These are phyloP conservation scores for Salmacisia buchloeana DNA, from an alignment of 1,284 basidiomycete genomes.

Conservation along the genomic window DNA sequence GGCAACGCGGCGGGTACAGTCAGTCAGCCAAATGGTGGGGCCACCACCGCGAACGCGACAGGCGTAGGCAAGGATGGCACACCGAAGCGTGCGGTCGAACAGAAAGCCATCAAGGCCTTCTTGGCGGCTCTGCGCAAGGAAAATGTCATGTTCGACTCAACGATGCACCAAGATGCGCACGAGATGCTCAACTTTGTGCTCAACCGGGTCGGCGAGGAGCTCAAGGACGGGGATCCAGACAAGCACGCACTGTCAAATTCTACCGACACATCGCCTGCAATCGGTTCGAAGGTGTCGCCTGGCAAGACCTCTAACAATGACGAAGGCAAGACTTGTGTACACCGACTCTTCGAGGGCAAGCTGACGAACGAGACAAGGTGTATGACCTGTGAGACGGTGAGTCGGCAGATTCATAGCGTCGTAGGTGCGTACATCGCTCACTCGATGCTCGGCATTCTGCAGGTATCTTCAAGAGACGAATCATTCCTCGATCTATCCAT, in stretches of 20 bases:
- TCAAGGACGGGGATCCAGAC: slow-evolving; percentile 61
- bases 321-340: slow-evolving; percentile 68
- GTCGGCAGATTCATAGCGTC: too few relatives aligned
- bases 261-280: background rate
- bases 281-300: background rate
- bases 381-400: slow-evolving; percentile 73
- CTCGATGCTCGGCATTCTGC: background rate
- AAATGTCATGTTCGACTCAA: slow-evolving; percentile 43
- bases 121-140: slow-evolving; percentile 34
- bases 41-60: background rate
- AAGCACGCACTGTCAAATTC: background rate
- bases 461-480: slow-evolving; percentile 94
- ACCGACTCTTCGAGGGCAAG: slow-evolving; percentile 84
- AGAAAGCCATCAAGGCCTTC: slow-evolving; percentile 29
- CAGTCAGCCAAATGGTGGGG: too few relatives aligned
- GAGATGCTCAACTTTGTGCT: slow-evolving; percentile 93
- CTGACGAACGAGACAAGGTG: slow-evolving; percentile 95
- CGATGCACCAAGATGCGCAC: slow-evolving; percentile 74
- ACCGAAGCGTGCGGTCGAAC: background rate
- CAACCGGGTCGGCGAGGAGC: slow-evolving; percentile 87
- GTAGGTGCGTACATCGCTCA: background rate
- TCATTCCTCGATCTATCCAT: slow-evolving; percentile 93
- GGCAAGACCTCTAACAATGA: slow-evolving; percentile 15
- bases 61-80: background rate
- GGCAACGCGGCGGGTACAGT: background rate